These are phyloP conservation scores for Pseudogymnoascus sp. DNA, from an alignment of 2,329 filamentous ascomycete species.

Conservation along the genomic window DNA sequence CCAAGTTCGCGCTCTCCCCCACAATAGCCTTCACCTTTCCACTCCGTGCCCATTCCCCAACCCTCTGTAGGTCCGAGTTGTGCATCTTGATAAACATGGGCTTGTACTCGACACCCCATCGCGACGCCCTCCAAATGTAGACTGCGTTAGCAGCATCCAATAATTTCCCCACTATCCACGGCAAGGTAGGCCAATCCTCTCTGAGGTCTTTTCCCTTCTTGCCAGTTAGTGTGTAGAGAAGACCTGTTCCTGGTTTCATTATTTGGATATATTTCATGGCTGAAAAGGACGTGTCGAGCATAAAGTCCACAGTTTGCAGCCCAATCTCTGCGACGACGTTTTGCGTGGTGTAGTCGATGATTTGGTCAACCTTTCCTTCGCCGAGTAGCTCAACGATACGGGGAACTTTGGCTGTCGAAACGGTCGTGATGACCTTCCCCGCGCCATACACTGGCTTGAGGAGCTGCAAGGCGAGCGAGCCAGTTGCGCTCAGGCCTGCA, in stretches of 20 bases:
- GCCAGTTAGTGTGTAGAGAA: neutral
- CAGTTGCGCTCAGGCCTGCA: slow-evolving; percentile 32
- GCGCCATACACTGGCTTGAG: slow-evolving; percentile 38
- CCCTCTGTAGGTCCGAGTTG: neutral
- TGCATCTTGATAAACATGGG: neutral
- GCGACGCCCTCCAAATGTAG: neutral
- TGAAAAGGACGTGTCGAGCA: slow-evolving; percentile 35
- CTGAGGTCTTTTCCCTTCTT: neutral
- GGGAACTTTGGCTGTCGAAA: slow-evolving; percentile 35
- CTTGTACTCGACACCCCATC: neutral
- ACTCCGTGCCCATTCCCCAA: neutral
- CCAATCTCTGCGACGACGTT: slow-evolving; percentile 27
- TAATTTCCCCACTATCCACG: neutral
- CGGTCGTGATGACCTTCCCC: slow-evolving; percentile 37
- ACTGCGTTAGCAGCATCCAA: neutral
- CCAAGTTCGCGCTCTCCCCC: neutral
- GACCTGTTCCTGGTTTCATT: slow-evolving; percentile 23
- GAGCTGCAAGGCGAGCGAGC: slow-evolving; percentile 34
- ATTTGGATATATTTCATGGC: slow-evolving; percentile 31
- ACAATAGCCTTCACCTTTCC: neutral
- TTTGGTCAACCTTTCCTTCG: slow-evolving; percentile 31
- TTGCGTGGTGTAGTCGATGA: slow-evolving; percentile 34
- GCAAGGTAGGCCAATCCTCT: neutral
- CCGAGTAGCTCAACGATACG: slow-evolving; percentile 32
- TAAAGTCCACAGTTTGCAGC: slow-evolving; percentile 33